Evolutionary conservation across 2,329 filamentous ascomycete species (phyloP), one percentile per base, ranked within the genome.

Genomic region (Calonectria naviculata): DNA sequence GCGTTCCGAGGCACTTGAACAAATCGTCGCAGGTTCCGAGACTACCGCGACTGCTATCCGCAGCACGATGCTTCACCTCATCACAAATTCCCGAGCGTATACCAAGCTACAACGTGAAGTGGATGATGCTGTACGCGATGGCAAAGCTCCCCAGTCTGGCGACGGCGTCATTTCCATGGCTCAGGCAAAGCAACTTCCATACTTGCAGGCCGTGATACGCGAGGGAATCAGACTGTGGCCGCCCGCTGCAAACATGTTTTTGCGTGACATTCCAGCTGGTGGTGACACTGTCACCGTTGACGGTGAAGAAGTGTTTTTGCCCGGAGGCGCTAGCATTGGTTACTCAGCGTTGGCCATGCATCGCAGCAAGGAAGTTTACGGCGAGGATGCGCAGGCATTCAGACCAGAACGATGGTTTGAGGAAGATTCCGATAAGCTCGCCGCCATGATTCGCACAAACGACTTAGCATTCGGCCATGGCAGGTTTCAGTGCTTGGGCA

Each of bases 141-240:
- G 80, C 4, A 69, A 66, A 24, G 70, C 68, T 8, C 68, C 72
- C 9, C 31, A 31, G 0, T 49, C 65, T 0, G 56, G 38, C 19
- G 54, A 71, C 4, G 54, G 54, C 3, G 73, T 73, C 29, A 77
- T 84, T n/a, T 75, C 80, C 0, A 66, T 72, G 44, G 76, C 79
- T 2, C 82, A 87, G 73, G 82, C 82, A 0, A 80, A 81, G 19
- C 73, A 75, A 4, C 79, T 89, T 8, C 84, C 84, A 0, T 89
- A 88, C 70, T 81, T 90, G 9, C 84, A 87, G 71, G 88, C 88
- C 0, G 85, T 86, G 6, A 84, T 89, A 44, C 84, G 84, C 61
- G 88, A 89, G 73, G 84, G 83, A 0, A 78, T 89, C 21, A 82
- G 88, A 0, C 81, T 88, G 26, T 84, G 82, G 71, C 85, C 87